Conservation (phyloP, 495 filamentous ascomycete species). For the Annulohypoxylon stygium region DNA sequence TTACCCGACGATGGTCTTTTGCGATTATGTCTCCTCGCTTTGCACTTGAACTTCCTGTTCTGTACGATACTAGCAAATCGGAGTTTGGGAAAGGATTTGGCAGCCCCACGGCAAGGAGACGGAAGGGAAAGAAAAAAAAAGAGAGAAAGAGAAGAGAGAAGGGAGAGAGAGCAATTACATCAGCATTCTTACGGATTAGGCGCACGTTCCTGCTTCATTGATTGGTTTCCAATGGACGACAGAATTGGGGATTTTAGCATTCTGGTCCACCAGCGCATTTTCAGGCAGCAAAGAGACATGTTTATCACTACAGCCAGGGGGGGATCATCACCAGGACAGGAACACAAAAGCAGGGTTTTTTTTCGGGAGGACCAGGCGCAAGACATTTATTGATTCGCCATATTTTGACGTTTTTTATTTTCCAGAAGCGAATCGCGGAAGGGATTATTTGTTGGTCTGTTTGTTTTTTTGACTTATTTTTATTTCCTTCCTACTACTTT, state of each 20-base stretch:
- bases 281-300: constrained; percentile 36
- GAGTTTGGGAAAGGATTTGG: constrained; percentile 53
- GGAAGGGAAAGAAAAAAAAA: constrained; percentile 32
- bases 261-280: constrained; percentile 38
- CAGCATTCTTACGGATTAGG: constrained; percentile 41
- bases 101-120: constrained; percentile 49
- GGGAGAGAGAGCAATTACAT: constrained; percentile 39
- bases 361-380: constrained; percentile 42
- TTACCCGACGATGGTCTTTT: constrained; percentile 36
- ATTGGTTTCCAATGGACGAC: constrained; percentile 39
- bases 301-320: constrained; percentile 38
- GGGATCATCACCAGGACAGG: constrained; percentile 45
- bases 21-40: constrained; percentile 37
- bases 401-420: constrained; percentile 30
- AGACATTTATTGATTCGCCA: constrained; percentile 36
- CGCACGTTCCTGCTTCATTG: constrained; percentile 37
- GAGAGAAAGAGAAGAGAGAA: constrained; percentile 17
- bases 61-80: constrained; percentile 51
- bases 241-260: constrained; percentile 36
- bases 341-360: constrained; percentile 39
- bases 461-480: background rate
- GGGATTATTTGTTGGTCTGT: constrained; percentile 18
- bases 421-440: constrained; percentile 22
- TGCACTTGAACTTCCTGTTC: constrained; percentile 47
- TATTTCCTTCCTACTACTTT: constrained; percentile 37